Evolutionary conservation across 805 yeast genomes (phyloP), one percentile per base, ranked within the genome.

Genomic region (Candida alai): DNA sequence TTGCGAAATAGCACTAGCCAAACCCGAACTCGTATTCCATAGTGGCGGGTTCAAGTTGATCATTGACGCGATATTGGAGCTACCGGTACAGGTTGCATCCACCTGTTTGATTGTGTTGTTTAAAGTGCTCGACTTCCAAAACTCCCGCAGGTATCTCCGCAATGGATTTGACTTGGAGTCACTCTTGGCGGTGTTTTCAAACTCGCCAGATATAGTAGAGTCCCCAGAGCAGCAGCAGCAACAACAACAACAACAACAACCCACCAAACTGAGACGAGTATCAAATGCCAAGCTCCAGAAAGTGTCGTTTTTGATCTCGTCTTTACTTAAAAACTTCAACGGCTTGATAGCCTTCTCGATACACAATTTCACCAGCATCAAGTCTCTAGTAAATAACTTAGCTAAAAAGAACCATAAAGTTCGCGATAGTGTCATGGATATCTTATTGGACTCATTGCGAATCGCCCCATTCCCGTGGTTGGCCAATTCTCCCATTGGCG

Each of bases 121-220:
- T 4, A 70, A 73, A 14, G 59, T 80, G n/a, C 54, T 84, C 19
- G 87, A 84, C 42, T 44, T 51, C 3, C 81, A 84, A 1, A 57
- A 62, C 0, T 62, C 80, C 1, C 55, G 90, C 23, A 54, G 60
- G 11, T 71, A 62, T 37, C 51, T 87, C 7, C 55, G 84, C 20
- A 70, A 75, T 22, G 84, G 84, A 8, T 65, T 68, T 15, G 85
- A 85, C 47, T 60, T 88, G 20, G 73, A 77, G 24, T 65, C 71
- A 6, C 52, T 90, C 6, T 60, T 85, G 1, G 72, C 89, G 0
- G 73, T 83, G n/a, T 83, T 84, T 47, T 78, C 93, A 11, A 88
- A 80, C 26, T 60, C 73, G 12, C 78, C 73, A 24, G 59, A 43
- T 24, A 31, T 26, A 10, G 18, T 22, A 6, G 30, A 37, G 27